Conservation (phyloP, 805 yeast genomes). For the Isabelozyma heimii region DNA sequence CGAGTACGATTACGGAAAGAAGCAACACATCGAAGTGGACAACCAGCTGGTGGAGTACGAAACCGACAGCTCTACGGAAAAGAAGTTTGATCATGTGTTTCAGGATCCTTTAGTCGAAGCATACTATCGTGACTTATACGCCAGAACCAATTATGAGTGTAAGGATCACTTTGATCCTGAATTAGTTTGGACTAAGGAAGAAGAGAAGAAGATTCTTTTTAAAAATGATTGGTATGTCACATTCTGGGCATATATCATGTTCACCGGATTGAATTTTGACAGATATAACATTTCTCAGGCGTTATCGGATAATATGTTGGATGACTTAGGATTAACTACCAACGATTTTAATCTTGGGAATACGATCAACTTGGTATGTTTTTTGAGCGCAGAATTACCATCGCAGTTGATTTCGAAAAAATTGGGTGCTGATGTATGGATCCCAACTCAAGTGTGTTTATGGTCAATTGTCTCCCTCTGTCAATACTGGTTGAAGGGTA, state of each 20-base stretch:
- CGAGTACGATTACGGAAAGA: neutral
- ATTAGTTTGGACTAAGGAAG: constrained; percentile 30
- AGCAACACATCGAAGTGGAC: neutral
- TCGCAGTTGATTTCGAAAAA: constrained; percentile 61
- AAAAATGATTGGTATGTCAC: constrained; percentile 19
- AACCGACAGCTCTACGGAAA: constrained; percentile 1
- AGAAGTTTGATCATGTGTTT: constrained; percentile 20
- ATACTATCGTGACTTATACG: constrained; percentile 27
- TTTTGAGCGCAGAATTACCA: constrained; percentile 48
- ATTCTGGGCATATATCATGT: constrained; percentile 18
- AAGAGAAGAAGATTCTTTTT: constrained; percentile 21
- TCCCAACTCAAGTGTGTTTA: constrained; percentile 38
- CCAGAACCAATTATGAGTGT: constrained; percentile 31
- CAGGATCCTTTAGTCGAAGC: constrained; percentile 30
- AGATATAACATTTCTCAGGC: constrained; percentile 23
- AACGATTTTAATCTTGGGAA: constrained; percentile 40
- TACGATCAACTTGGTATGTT: constrained; percentile 39
- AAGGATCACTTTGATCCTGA: constrained; percentile 31
- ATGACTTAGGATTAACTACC: constrained; percentile 32
- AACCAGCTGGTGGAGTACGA: neutral
- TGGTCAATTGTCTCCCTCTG: constrained; percentile 26
- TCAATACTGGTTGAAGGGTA: constrained; percentile 21
- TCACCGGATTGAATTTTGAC: constrained; percentile 20
- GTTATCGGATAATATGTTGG: constrained; percentile 18
- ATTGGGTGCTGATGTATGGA: constrained; percentile 60